phyloP scores from a whole-genome alignment of 192 early-diverging fungal genomes.

The Podila horticola region DNA sequence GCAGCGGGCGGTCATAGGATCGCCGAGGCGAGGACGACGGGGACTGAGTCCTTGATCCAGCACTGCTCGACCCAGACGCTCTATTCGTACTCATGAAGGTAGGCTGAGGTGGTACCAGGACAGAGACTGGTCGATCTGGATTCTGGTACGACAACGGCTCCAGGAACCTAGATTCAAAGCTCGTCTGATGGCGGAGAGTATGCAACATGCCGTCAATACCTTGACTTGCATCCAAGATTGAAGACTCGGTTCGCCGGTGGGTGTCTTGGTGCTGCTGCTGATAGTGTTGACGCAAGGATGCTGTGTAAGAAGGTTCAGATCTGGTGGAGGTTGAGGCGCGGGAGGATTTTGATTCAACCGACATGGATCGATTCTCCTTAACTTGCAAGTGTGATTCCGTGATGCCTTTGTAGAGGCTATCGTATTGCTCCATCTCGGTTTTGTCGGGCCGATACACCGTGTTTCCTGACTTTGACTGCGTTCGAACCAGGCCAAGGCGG shows the following conservation, averaged over 20 bases:
- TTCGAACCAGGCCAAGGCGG: neutral
- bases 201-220: too few species aligned
- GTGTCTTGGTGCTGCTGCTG: constrained; percentile 5
- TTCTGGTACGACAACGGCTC: too few species aligned
- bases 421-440: constrained; percentile 15
- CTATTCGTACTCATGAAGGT: too few species aligned
- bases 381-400: constrained; percentile 1
- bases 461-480: neutral
- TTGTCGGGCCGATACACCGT: constrained; percentile 14
- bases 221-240: neutral
- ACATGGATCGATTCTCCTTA: constrained; percentile 1
- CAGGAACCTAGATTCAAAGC: too few species aligned
- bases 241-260: neutral
- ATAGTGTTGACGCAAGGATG: neutral
- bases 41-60: neutral
- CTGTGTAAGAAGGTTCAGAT: neutral
- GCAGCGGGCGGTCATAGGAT: neutral
- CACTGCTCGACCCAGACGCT: neutral
- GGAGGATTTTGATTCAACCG: neutral
- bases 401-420: constrained; percentile 10
- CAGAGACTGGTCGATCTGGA: too few species aligned
- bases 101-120: too few species aligned
- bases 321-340: neutral
- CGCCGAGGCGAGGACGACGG: neutral
- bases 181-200: too few species aligned